Evolutionary conservation across 192 early-diverging fungal genomes (phyloP).

Genomic region (Coemansia sp.): DNA sequence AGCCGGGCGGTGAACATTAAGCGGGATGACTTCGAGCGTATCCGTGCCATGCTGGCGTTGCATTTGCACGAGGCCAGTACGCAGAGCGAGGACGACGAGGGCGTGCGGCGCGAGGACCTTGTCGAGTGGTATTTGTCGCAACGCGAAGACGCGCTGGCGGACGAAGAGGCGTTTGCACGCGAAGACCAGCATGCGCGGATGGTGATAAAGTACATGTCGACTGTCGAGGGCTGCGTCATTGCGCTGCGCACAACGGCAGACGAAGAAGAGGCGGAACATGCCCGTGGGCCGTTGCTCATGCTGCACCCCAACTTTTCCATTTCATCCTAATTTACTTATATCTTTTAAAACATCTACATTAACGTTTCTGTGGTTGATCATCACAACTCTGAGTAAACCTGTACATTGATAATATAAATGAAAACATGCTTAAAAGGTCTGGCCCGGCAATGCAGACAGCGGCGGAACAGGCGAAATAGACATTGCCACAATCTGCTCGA

Average conservation of each 20-base stretch:
- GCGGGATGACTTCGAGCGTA: slow-evolving; percentile 59
- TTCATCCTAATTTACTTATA: slow-evolving; percentile 20
- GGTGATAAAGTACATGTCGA: slow-evolving; percentile 67
- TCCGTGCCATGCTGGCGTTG: slow-evolving; percentile 56
- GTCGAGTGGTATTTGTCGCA: slow-evolving; percentile 74
- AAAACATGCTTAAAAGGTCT: background rate
- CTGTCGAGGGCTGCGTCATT: slow-evolving; percentile 61
- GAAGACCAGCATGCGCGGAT: slow-evolving; percentile 65
- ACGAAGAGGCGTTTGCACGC: slow-evolving; percentile 60
- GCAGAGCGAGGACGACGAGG: slow-evolving; percentile 15
- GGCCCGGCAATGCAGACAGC: slow-evolving; percentile 20
- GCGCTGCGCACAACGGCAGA: slow-evolving; percentile 28
- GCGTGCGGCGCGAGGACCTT: slow-evolving; percentile 59
- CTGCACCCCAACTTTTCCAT: slow-evolving; percentile 56
- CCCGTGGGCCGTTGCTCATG: slow-evolving; percentile 39
- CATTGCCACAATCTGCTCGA: slow-evolving; percentile 45
- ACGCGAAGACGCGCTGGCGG: slow-evolving; percentile 61
- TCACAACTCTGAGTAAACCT: background rate
- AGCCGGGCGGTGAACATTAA: slow-evolving; percentile 55
- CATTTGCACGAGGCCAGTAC: slow-evolving; percentile 46
- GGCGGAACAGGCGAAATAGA: slow-evolving; percentile 42
- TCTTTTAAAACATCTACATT: background rate
- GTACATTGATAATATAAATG: background rate
- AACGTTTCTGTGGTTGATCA: background rate
- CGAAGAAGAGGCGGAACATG: slow-evolving; percentile 8